These are phyloP conservation scores for Ophiostoma quercus DNA, from an alignment of 2,329 filamentous ascomycete genomes.

Conservation along the genomic window DNA sequence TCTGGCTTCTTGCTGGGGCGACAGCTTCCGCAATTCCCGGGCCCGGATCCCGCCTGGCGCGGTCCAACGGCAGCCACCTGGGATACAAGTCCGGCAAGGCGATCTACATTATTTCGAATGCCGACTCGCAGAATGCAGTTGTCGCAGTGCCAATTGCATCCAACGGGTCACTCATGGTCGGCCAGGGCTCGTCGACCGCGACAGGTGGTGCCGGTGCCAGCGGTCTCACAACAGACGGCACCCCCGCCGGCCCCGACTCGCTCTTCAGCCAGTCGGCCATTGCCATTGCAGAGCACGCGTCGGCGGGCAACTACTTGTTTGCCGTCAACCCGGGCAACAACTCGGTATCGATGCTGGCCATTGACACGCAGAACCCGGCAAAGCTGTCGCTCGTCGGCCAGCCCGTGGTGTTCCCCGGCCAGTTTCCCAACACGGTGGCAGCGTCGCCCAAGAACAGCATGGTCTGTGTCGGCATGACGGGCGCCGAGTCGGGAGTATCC, in stretches of 20 bases:
- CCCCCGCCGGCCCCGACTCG: slow-evolving; percentile 12
- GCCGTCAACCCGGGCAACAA: slow-evolving; percentile 51
- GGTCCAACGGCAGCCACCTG: background rate
- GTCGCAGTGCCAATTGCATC: slow-evolving; percentile 21
- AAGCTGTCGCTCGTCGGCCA: slow-evolving; percentile 42
- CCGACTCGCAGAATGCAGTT: slow-evolving; percentile 14
- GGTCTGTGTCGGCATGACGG: slow-evolving; percentile 45
- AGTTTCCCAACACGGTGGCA: slow-evolving; percentile 50
- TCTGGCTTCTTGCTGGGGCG: background rate
- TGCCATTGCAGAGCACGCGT: slow-evolving; percentile 31
- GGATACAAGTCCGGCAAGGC: slow-evolving; percentile 13
- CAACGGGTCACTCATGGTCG: slow-evolving; percentile 12
- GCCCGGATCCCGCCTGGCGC: background rate
- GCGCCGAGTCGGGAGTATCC: slow-evolving; percentile 42
- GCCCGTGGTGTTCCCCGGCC: slow-evolving; percentile 42
- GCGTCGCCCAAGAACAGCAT: slow-evolving; percentile 41
- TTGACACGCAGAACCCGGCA: slow-evolving; percentile 40
- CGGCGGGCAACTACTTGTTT: slow-evolving; percentile 41
- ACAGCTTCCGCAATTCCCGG: background rate
- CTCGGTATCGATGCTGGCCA: slow-evolving; percentile 46
- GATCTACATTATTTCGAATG: slow-evolving; percentile 21
- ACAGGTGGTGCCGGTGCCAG: slow-evolving; percentile 17
- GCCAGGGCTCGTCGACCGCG: slow-evolving; percentile 12
- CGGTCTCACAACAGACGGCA: background rate
- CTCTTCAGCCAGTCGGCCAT: slow-evolving; percentile 25